Conservation (phyloP, 2,329 filamentous ascomycete species). For the Aspergillus niger region DNA sequence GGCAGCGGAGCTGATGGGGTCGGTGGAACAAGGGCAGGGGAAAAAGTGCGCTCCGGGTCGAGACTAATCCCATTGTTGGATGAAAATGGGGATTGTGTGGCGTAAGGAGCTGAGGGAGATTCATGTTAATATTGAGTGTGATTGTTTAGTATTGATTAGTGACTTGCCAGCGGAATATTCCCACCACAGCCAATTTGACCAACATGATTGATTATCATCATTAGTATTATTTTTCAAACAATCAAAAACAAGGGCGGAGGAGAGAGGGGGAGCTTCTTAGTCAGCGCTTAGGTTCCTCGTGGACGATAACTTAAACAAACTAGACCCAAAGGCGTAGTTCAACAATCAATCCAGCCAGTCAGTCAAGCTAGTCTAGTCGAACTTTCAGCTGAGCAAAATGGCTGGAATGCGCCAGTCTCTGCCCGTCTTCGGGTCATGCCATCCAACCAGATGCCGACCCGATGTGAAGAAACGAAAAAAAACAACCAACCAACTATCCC, state of each 20-base stretch:
- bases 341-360: no score
- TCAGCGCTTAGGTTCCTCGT: not conserved
- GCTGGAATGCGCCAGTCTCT: not conserved
- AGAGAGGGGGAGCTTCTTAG: not conserved
- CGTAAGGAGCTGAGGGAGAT: not conserved
- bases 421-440: not conserved
- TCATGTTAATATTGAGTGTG: not conserved
- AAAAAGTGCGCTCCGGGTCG: slow-evolving; percentile 29
- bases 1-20: slow-evolving; percentile 36
- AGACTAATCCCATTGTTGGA: not conserved
- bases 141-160: not conserved
- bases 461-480: not conserved
- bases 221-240: no score
- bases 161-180: not conserved
- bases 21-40: slow-evolving; percentile 34
- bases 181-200: not conserved
- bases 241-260: not conserved
- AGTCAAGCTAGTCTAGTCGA: no score
- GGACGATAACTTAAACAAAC: not conserved
- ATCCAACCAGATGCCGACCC: not conserved
- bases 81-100: not conserved
- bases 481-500: no score
- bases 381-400: no score
- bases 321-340: no score
- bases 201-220: no score